phyloP scores from a whole-genome alignment of 495 filamentous ascomycete species.

The Neurospora sp. region DNA sequence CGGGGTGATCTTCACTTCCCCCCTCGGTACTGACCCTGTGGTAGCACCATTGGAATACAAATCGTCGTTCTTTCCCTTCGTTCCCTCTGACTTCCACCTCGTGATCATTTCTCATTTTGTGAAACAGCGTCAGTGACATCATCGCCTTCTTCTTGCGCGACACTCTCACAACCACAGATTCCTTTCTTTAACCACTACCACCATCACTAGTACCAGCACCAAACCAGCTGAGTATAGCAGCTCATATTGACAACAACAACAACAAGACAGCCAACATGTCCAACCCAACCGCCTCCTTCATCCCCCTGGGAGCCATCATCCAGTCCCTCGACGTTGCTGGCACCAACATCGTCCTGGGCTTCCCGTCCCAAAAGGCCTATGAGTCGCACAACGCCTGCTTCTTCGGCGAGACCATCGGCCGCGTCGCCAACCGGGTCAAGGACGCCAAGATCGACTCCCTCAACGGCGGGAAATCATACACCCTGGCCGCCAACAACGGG shows the following conservation, averaged over 20 bases:
- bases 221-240: background rate
- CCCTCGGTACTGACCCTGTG: background rate
- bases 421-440: constrained; percentile 79
- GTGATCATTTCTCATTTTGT: background rate
- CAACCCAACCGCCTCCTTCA: constrained; percentile 49
- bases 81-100: background rate
- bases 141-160: background rate
- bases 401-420: constrained; percentile 91
- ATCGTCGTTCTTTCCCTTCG: background rate
- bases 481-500: constrained; percentile 63
- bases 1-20: background rate
- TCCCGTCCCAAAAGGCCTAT: constrained; percentile 66
- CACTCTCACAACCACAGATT: background rate
- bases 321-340: constrained; percentile 68
- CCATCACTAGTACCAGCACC: background rate
- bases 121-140: background rate
- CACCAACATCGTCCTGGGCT: constrained; percentile 78
- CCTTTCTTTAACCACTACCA: background rate
- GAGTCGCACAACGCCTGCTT: constrained; percentile 59
- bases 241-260: too few species aligned
- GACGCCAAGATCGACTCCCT: constrained; percentile 58
- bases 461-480: constrained; percentile 59
- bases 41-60: background rate
- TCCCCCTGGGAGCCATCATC: constrained; percentile 81
- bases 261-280: constrained; percentile 22